These are phyloP conservation scores for Chimonanthus praecox DNA, from an alignment of 164 flowering plant genomes.

Conservation along the genomic window DNA sequence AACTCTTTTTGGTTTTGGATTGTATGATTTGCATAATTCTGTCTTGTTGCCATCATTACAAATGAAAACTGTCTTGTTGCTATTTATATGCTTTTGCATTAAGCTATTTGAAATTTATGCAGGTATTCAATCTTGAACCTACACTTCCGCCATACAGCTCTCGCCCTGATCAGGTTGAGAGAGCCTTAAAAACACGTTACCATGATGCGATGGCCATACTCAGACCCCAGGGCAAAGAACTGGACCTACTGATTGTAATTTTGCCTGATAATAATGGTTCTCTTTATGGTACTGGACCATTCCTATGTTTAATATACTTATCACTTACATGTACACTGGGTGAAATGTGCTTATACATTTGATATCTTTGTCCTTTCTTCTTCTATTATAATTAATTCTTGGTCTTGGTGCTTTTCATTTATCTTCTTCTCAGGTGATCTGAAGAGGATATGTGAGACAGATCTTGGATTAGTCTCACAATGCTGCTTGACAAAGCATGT, in stretches of 20 bases:
- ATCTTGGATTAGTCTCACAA: slow-evolving; percentile 84
- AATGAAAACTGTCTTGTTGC: not conserved
- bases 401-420: not conserved
- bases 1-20: not conserved
- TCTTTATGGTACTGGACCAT: slow-evolving; percentile 52
- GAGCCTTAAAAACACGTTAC: slow-evolving; percentile 47
- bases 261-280: slow-evolving; percentile 83
- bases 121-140: slow-evolving; percentile 57
- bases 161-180: slow-evolving; percentile 79
- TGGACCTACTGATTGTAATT: slow-evolving; percentile 67
- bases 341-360: not conserved
- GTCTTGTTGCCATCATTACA: not conserved
- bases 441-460: slow-evolving; percentile 91
- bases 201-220: slow-evolving; percentile 60
- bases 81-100: not conserved
- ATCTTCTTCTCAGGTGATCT: slow-evolving; percentile 51
- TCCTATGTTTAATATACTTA: not conserved
- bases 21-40: not conserved
- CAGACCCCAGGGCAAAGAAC: slow-evolving; percentile 41
- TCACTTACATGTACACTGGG: not conserved
- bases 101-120: not conserved
- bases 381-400: not conserved
- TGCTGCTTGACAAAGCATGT: slow-evolving; percentile 89
- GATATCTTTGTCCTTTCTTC: too few relatives aligned
- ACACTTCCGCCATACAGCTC: slow-evolving; percentile 40